Base-by-base conservation (phyloP, 2,329 filamentous ascomycete genomes). In the Polychaeton citri region DNA sequence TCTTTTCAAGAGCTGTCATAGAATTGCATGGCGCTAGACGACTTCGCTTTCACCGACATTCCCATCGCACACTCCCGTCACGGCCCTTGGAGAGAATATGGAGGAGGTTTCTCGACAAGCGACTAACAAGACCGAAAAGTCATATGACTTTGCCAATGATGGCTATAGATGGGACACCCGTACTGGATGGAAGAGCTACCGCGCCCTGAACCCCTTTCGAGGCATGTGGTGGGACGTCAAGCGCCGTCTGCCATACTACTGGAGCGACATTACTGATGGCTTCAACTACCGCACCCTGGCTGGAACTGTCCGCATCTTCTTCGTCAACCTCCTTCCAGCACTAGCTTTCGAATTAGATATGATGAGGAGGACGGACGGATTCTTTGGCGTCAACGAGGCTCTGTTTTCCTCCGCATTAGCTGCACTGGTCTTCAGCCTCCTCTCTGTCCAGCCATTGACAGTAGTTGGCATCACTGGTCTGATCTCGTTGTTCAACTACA, bases 321-420 rank as follows among this genome's bases (percentile, higher is more conserved):
- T 74, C 52, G 68, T 73, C 46, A 70, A 71, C 40, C 57, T 76
- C 2, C 60, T 76, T 3, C 72, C 72, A 4, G 72, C 72, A 0
- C 58, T 76, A 3, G 72, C 72, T 2, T 76, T 72, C 43, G 66
- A 67, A 2, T 55, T 75, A 13, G 71, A 76, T 48, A 75, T 75
- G 68, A 63, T 66, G 37, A 62, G 70, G 5, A 60, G 66, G 12
- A 74, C 71, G 1, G 65, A 63, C 17, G 59, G 62, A 13, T 72
- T 69, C 53, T 73, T 65, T 42, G 71, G 71, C 21, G 61, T 74
- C 47, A 74, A 73, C 39, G 69, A 74, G 47, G 67, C 63, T 0
- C 57, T 74, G 2, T 68, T 73, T 44, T 61, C 69, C 1, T 72
- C 69, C 1, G 70, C 66, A 2, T 50, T 73, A n/a, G 69, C 67